Base-by-base conservation (phyloP, 306 rosid genomes). In the Vigna mungo region DNA sequence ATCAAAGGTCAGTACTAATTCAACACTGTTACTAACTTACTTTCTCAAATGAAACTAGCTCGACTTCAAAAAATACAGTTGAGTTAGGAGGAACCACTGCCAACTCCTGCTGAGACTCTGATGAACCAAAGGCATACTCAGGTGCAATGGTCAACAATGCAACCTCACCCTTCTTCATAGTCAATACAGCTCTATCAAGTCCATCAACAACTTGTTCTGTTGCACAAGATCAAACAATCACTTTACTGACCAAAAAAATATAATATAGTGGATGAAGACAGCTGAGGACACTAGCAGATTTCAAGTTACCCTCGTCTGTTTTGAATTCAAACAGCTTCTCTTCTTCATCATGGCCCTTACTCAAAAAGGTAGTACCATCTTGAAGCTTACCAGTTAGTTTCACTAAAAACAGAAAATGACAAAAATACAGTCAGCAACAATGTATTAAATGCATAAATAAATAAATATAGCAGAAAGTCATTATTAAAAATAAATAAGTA, bases 121-220 rank as follows among this genome's bases (percentile, higher is more conserved):
- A 75, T 1, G 87, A 81, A 36, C 98, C 98, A 81, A 90, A 96
- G 43, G 93, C 99, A 85, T 92, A 96, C 74, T 92, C 97, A 1
- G 96, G 97, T 0, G 93, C 94, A 66, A 96, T 47, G 17, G 90
- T 88, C 90, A 92, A 20, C 47, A 79, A 67, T 23, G 99, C 98
- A 11, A 83, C 84, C 84, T 96, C 99, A 78, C 99, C 98, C 80
- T 89, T 95, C 85, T 92, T 95, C 99, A 95, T 95, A 47, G 94
- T 89, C 74, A 80, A 8, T 41, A 91, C 90, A 66, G 94, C 97
- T 83, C 82, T 88, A 78, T 95, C 99, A 8, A 95, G 90, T 63
- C 99, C 99, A 21, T 90, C 97, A 77, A 92, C 84, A 56, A 89
- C 99, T 91, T 91, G 92, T 87, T 92, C 98, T 95, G 83, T 53